phyloP scores from a whole-genome alignment of 2,329 filamentous ascomycete species.

The Aureobasidium sp. region DNA sequence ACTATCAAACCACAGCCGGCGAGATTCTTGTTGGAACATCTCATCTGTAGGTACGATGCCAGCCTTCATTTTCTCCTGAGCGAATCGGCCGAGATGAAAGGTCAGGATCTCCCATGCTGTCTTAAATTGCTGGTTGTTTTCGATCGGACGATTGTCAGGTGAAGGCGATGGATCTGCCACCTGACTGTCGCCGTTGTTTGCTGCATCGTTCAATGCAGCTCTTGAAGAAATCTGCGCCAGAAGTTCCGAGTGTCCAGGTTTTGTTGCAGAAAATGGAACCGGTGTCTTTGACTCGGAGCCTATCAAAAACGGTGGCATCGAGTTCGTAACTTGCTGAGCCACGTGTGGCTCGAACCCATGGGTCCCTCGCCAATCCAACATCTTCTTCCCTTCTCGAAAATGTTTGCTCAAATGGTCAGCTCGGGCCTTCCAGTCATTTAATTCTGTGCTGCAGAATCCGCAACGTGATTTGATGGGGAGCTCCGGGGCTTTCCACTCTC shows the following conservation, averaged over 20 bases:
- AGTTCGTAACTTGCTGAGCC: constrained; percentile 42
- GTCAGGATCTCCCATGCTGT: constrained; percentile 34
- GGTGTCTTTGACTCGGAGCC: constrained; percentile 21
- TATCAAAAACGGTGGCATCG: constrained; percentile 47
- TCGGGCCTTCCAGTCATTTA: constrained; percentile 46
- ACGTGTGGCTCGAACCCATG: constrained; percentile 45
- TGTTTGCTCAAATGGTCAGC: constrained; percentile 48
- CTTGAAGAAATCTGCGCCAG: constrained; percentile 8
- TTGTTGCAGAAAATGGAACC: constrained; percentile 8
- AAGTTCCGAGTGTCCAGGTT: constrained; percentile 3
- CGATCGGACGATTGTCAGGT: not conserved
- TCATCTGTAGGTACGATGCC: constrained; percentile 14
- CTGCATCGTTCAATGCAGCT: not conserved
- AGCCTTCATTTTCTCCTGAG: constrained; percentile 7
- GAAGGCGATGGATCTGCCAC: not conserved
- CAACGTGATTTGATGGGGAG: constrained; percentile 48
- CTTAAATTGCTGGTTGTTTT: not conserved
- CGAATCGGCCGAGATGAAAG: constrained; percentile 13
- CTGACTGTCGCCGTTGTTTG: not conserved
- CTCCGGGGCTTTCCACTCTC: constrained; percentile 56
- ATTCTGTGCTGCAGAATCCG: constrained; percentile 44
- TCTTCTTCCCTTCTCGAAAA: constrained; percentile 46
- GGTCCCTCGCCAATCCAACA: constrained; percentile 50
- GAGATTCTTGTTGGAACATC: constrained; percentile 16
- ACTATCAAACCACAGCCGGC: constrained; percentile 14